Evolutionary conservation across 73 alveolate species (phyloP).

Genomic region (Paramecium pentaurelia): DNA sequence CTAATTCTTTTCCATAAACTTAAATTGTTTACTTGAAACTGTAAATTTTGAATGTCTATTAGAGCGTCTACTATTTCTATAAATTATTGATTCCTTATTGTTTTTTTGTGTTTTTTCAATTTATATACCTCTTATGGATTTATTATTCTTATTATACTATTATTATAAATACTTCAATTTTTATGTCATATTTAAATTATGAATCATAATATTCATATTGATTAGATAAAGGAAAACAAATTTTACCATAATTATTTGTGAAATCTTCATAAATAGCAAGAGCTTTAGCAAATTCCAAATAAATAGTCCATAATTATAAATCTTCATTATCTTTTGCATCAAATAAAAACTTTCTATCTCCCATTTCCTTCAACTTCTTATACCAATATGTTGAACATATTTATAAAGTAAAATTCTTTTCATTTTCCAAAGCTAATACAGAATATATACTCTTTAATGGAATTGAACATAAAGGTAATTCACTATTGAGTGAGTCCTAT

Average conservation of each 20-base stretch:
- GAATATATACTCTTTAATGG: constrained; percentile 12
- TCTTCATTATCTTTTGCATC: constrained; percentile 19
- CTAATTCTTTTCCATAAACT: constrained; percentile 1
- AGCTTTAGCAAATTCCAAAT: constrained; percentile 59
- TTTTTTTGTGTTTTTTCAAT: not conserved
- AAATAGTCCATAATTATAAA: constrained; percentile 50
- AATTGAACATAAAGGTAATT: not conserved
- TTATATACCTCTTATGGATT: not conserved
- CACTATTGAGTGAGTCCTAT: not conserved
- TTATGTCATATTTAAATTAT: not conserved
- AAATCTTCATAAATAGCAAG: constrained; percentile 56
- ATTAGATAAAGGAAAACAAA: constrained; percentile 5
- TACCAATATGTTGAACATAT: constrained; percentile 50
- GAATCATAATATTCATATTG: constrained; percentile 2
- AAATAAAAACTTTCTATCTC: constrained; percentile 45
- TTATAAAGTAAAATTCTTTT: constrained; percentile 16
- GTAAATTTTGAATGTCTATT: constrained; percentile 27
- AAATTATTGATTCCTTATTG: not conserved
- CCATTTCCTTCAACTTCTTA: constrained; percentile 11
- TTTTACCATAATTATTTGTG: constrained; percentile 51
- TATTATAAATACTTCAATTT: not conserved
- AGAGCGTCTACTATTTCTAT: not conserved
- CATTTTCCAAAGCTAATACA: not conserved
- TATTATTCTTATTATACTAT: not conserved
- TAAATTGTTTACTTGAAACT: not conserved